phyloP scores from a whole-genome alignment of 2,329 filamentous ascomycete species.

The Talaromyces funiculosus region DNA sequence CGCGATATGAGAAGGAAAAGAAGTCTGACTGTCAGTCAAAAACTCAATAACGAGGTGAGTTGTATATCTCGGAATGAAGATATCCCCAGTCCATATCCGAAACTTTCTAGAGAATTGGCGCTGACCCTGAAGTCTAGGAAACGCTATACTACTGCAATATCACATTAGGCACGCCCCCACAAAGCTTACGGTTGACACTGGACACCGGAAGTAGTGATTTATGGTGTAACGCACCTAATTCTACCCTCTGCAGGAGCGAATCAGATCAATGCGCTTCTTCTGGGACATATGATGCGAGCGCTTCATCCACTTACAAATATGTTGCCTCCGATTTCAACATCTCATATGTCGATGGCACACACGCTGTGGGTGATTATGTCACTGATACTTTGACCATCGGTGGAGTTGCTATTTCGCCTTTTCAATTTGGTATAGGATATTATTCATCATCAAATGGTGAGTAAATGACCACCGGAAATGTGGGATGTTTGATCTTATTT shows the following conservation, averaged over 20 bases:
- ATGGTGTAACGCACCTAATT: conserved; percentile 52
- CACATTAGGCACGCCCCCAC: conserved; percentile 52
- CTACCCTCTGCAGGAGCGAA: conserved; percentile 42
- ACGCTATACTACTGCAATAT: conserved; percentile 56
- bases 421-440: conserved; percentile 59
- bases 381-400: conserved; percentile 62
- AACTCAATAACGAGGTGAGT: conserved; percentile 50
- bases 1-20: conserved; percentile 17
- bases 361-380: conserved; percentile 72
- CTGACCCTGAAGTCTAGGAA: conserved; percentile 27
- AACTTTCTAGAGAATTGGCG: background rate
- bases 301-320: conserved; percentile 70
- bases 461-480: conserved; percentile 10
- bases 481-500: background rate
- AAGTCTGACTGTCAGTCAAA: conserved; percentile 32
- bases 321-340: conserved; percentile 78
- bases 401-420: conserved; percentile 42
- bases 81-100: background rate
- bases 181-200: conserved; percentile 52
- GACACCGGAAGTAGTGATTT: conserved; percentile 61
- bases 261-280: conserved; percentile 40
- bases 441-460: conserved; percentile 44
- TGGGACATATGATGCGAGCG: conserved; percentile 49
- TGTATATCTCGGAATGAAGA: background rate
- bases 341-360: conserved; percentile 75